A percentile compares a stretch with the other conserved stretches of the same genome.
phyloP scores from a whole-genome alignment of 192 early-diverging fungal genomes.

The Backusella mclennaniae region DNA sequence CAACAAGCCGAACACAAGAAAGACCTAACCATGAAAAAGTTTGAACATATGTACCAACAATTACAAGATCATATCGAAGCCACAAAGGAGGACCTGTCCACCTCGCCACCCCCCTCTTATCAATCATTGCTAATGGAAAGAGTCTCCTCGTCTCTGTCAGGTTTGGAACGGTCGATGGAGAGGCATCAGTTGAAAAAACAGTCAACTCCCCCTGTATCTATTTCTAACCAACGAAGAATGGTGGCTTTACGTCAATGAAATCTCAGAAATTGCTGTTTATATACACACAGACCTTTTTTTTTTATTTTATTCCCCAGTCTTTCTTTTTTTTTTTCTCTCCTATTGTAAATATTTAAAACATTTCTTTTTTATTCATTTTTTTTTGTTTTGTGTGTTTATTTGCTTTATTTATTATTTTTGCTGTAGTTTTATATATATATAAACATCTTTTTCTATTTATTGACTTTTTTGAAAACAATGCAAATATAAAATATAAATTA shows the following conservation, averaged over 20 bases:
- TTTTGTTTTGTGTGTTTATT: background rate
- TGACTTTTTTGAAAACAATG: background rate
- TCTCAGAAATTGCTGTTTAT: background rate
- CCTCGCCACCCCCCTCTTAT: background rate
- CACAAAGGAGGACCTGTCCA: background rate
- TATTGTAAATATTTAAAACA: background rate
- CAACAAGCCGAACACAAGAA: background rate
- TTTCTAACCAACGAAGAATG: conserved; percentile 5
- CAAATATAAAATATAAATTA: background rate
- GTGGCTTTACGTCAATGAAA: background rate
- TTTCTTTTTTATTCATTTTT: background rate
- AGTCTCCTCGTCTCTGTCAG: background rate
- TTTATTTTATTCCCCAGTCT: background rate
- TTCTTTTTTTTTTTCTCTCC: background rate
- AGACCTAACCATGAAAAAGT: background rate
- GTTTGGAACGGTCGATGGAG: background rate
- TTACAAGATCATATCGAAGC: background rate
- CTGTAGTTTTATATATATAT: background rate
- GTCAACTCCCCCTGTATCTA: background rate
- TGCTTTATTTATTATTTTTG: background rate
- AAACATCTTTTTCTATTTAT: background rate
- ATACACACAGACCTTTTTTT: background rate
- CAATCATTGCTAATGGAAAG: background rate
- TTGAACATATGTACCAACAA: conserved; percentile 1
- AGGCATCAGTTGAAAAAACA: conserved; percentile 4